Conservation (phyloP, 2,329 filamentous ascomycete genomes). For the Talaromyces pinophilus region DNA sequence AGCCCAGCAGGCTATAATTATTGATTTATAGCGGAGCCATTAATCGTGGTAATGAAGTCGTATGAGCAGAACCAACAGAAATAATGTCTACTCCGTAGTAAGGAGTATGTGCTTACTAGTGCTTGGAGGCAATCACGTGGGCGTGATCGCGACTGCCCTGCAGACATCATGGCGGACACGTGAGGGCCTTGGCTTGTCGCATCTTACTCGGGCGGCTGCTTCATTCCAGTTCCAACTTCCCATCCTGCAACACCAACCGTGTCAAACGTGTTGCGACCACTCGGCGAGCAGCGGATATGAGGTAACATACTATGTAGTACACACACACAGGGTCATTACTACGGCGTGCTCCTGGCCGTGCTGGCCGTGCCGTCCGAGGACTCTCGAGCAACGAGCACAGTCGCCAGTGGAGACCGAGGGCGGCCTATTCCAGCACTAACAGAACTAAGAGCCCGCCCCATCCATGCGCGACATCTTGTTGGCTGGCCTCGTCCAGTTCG, state of each 20-base stretch:
- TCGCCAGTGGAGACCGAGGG: slow-evolving; percentile 13
- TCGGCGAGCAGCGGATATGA: neutral
- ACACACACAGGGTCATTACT: neutral
- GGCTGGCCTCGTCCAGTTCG: slow-evolving; percentile 4
- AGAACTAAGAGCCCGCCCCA: slow-evolving; percentile 9
- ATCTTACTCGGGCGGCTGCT: neutral
- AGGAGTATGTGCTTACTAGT: neutral
- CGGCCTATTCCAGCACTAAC: slow-evolving; percentile 7
- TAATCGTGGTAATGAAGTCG: no score
- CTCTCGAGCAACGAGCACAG: slow-evolving; percentile 5
- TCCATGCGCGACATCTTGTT: slow-evolving; percentile 19
- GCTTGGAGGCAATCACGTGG: neutral
- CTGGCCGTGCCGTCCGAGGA: slow-evolving; percentile 1
- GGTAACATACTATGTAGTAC: neutral
- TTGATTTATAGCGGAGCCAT: neutral
- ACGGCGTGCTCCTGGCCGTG: neutral
- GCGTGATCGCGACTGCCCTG: neutral
- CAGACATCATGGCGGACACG: neutral
- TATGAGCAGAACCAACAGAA: neutral
- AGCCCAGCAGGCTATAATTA: neutral
- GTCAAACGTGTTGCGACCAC: neutral
- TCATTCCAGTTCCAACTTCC: slow-evolving; percentile 4
- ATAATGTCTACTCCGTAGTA: neutral
- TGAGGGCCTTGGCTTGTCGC: neutral
- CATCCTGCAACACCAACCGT: neutral